Evolutionary conservation across 1,284 basidiomycete genomes (phyloP), one percentile per base, ranked within the genome.

Genomic region (Cutaneotrichosporon cavernicola): DNA sequence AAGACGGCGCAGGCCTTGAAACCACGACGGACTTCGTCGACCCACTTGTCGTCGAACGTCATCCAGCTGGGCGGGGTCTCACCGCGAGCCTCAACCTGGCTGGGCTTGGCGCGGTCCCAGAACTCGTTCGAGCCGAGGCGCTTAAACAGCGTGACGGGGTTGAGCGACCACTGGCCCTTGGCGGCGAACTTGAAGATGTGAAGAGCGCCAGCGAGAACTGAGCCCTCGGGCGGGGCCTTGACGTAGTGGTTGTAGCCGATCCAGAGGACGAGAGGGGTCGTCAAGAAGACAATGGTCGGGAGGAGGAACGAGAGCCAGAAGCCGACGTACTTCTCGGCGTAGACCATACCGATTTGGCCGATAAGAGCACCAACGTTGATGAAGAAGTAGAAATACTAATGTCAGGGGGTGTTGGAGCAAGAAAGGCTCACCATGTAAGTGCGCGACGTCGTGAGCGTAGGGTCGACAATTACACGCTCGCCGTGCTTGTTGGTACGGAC

Each of bases 11-110:
- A 83, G 18, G 83, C 83, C 55, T 76, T 75, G 71, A 82, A 71
- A 0, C 81, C 78, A 67, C 80, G 76, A 53, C 72, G 72, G 62
- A 84, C 75, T 70, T 84, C 83, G 58, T 82, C 80, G 31, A 84
- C 81, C 69, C 83, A 84, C 56, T 72, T 67, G 69, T 83, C 83
- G 70, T 83, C 82, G 74, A 82, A 84, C 56, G 72, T 76, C 69
- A 84, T 77, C 32, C 57, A 50, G 14, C 69, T 67, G 62, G 77
- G 77, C 65, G 78, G 78, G 56, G 76, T 52, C 22, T 75, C 78
- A 32, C 73, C 66, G 22, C 66, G 60, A 14, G 69, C 56, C 73
- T 43, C 50, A 58, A 80, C 74, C 66, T 78, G 69, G 30, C 75
- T 75, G 4, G 82, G 83, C 71, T 82, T 81, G 60, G 79, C 82